Percentiles rank a stretch among this genome's conserved stretches.
Evolutionary conservation across 2,329 filamentous ascomycete genomes (phyloP).

Genomic region (Fusarium compactum): DNA sequence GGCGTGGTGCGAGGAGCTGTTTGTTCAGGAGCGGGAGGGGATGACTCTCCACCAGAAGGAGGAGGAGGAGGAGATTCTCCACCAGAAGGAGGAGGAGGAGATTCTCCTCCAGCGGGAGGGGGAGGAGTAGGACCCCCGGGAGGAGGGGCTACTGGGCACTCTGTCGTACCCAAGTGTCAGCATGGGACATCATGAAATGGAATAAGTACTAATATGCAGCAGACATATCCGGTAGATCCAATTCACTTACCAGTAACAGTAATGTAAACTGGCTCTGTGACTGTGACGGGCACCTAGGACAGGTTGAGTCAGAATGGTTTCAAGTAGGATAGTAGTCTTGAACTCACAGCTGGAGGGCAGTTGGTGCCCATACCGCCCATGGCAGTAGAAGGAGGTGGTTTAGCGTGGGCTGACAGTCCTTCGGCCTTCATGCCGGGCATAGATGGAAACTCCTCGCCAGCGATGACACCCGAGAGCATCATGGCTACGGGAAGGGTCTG

Average conservation of each 20-base stretch:
- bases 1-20: background rate
- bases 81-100: background rate
- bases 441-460: slow-evolving; percentile 4
- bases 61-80: background rate
- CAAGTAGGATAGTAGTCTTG: too few relatives aligned
- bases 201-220: background rate
- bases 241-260: slow-evolving; percentile 59
- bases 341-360: slow-evolving; percentile 57
- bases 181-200: background rate
- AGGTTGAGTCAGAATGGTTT: background rate
- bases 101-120: background rate
- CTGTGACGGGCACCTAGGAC: slow-evolving; percentile 51
- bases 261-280: slow-evolving; percentile 56
- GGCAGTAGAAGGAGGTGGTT: slow-evolving; percentile 50
- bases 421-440: background rate
- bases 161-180: slow-evolving; percentile 49
- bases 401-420: slow-evolving; percentile 36
- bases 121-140: background rate
- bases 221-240: background rate
- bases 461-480: slow-evolving; percentile 14
- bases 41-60: background rate
- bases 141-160: slow-evolving; percentile 54
- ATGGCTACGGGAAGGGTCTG: slow-evolving; percentile 8
- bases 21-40: background rate
- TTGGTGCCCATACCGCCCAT: slow-evolving; percentile 51